Evolutionary conservation across 495 filamentous ascomycete species (phyloP).

Genomic region (Talaromyces wortmannii): DNA sequence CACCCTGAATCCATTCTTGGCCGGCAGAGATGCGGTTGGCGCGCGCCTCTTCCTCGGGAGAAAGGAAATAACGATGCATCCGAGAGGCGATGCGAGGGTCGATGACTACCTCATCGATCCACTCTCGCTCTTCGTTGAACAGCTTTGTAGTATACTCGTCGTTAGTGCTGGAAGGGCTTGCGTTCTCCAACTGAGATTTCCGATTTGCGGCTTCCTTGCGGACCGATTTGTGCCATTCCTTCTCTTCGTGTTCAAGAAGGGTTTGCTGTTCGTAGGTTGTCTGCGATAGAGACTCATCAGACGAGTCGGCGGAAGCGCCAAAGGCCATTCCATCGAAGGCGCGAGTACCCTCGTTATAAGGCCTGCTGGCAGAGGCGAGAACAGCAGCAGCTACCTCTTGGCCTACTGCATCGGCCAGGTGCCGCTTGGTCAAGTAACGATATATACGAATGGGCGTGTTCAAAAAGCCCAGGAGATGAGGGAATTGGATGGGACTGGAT

Average conservation of each 20-base stretch:
- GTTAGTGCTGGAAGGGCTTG: conserved; percentile 4
- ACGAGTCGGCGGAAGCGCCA: conserved; percentile 1
- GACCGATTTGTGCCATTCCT: conserved; percentile 78
- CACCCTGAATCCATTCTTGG: conserved; percentile 60
- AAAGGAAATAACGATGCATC: conserved; percentile 69
- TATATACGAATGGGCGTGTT: conserved; percentile 83
- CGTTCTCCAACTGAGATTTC: conserved; percentile 10
- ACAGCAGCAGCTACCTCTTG: conserved; percentile 84
- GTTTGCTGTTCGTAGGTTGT: conserved; percentile 56
- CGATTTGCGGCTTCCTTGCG: conserved; percentile 52
- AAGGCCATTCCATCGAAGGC: neutral
- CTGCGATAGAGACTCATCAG: conserved; percentile 2
- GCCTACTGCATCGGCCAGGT: conserved; percentile 80
- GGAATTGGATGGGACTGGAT: conserved; percentile 66
- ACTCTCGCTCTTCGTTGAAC: conserved; percentile 53
- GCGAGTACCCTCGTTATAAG: conserved; percentile 24
- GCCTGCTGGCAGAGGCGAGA: conserved; percentile 53
- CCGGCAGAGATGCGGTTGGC: conserved; percentile 54
- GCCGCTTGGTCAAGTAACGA: conserved; percentile 81
- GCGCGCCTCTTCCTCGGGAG: conserved; percentile 59
- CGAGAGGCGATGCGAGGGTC: conserved; percentile 71
- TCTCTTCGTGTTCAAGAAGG: conserved; percentile 71
- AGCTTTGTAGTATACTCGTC: conserved; percentile 5
- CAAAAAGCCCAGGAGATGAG: conserved; percentile 88
- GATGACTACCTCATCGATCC: conserved; percentile 69